Evolutionary conservation across 208 protist species (phyloP), one percentile per base, ranked within the genome.

Genomic region (Leishmania arabica): DNA sequence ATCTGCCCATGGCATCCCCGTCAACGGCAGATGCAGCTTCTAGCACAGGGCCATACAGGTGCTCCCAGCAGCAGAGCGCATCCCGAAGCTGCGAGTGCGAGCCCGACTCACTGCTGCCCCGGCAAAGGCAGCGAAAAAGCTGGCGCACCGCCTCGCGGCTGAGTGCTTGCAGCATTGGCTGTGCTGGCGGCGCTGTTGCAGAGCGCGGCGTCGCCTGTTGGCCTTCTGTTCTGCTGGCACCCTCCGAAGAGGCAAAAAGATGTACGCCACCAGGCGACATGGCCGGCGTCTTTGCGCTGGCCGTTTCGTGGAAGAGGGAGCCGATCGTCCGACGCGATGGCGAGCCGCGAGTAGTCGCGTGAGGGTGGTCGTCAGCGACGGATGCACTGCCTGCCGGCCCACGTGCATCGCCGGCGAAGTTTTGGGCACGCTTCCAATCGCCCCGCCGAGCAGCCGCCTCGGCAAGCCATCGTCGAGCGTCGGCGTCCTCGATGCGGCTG

Each of bases 371-470:
- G 27, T 17, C 56, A 15, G 74, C 19, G 9, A 21, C 37, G 56
- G 17, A 24, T 13, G 17, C 72, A 31, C 74, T 56, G 40, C 40
- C 9, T 77, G 34, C 15, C 74, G 56, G 15, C 40, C 1, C 4
- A 21, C 34, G 45, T 8, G 34, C 51, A 62, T 17, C 45, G 13
- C 19, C 34, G 8, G 72, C 45, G 24, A 76, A 77, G 24, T 11
- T 9, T 19, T 90, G 77, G 19, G 87, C 87, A 11, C 47, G 58
- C 65, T 56, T 75, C 93, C 87, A 94, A 34, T 88, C 83, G 2
- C 94, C 94, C 45, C 79, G 79, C 11, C 84, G 88, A 11, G 94
- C 94, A 0, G 94, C 92, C 34, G 94, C 94, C 86, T 97, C 94
- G 1, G 92, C 92, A 13, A 97, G 76, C 82, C 88, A 81, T 37